These are phyloP conservation scores for Penicillium hesseltinei DNA, from an alignment of 2,329 filamentous ascomycete genomes.

Conservation along the genomic window DNA sequence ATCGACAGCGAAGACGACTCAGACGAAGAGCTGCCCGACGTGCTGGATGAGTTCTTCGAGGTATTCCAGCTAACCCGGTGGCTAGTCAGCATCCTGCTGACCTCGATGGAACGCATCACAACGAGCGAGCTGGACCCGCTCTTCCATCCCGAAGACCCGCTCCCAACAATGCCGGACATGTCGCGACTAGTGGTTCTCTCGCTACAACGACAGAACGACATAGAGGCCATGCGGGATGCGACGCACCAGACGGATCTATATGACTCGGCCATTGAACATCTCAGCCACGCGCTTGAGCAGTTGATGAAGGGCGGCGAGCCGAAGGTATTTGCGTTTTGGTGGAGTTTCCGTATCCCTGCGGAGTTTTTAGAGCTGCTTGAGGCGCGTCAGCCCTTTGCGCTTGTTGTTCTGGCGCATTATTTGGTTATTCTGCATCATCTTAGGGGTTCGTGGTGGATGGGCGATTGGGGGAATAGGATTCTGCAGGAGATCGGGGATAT, in stretches of 20 bases:
- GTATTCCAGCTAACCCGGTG: conserved; percentile 32
- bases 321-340: conserved; percentile 48
- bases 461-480: conserved; percentile 64
- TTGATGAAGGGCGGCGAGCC: conserved; percentile 33
- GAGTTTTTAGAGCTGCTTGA: conserved; percentile 52
- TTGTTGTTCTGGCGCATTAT: conserved; percentile 47
- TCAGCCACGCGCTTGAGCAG: conserved; percentile 28
- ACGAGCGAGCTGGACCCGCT: conserved; percentile 29
- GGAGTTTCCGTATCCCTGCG: conserved; percentile 62
- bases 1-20: conserved; percentile 12
- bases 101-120: conserved; percentile 24
- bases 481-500: conserved; percentile 56
- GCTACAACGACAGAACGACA: conserved; percentile 27
- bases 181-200: conserved; percentile 31
- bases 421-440: conserved; percentile 56
- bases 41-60: conserved; percentile 33
- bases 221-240: conserved; percentile 20
- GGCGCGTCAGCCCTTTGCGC: conserved; percentile 40
- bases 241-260: conserved; percentile 30
- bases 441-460: conserved; percentile 67
- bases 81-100: conserved; percentile 28
- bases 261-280: conserved; percentile 26
- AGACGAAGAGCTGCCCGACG: conserved; percentile 6
- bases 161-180: conserved; percentile 37
- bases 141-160: conserved; percentile 20